Evolutionary conservation across 2,329 filamentous ascomycete genomes (phyloP).

Genomic region (Phoma sp.): DNA sequence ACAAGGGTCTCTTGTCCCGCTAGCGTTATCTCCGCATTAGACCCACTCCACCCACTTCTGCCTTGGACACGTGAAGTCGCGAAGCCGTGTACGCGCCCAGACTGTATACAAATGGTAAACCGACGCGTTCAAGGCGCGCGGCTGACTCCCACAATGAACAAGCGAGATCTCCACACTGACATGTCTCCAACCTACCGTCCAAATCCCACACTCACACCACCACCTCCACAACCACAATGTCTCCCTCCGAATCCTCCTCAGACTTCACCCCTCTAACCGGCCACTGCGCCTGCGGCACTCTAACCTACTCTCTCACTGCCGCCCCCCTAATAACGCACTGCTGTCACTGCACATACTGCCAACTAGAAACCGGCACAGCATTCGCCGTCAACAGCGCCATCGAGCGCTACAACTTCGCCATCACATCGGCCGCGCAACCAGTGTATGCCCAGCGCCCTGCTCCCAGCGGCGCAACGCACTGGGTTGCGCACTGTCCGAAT

Average conservation of each 20-base stretch:
- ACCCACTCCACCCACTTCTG: not conserved
- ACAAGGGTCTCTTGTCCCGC: not conserved
- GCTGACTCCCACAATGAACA: no score
- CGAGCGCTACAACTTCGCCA: conserved; percentile 47
- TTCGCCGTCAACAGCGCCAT: conserved; percentile 52
- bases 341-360: conserved; percentile 58
- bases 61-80: not conserved
- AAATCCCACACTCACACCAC: no score
- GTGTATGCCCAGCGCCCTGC: conserved; percentile 47
- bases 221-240: no score
- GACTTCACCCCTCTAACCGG: conserved; percentile 22
- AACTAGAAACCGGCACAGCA: conserved; percentile 53
- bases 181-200: no score
- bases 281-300: conserved; percentile 33
- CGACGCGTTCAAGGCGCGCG: no score
- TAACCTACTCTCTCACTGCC: conserved; percentile 35
- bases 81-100: not conserved
- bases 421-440: conserved; percentile 34
- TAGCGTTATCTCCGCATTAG: not conserved
- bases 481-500: conserved; percentile 51
- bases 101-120: no score
- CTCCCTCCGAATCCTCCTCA: no score
- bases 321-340: conserved; percentile 51
- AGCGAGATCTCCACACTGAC: no score
- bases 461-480: conserved; percentile 51